A percentile compares a stretch with the other conserved stretches of the same genome.
Evolutionary conservation across 2,329 filamentous ascomycete species (phyloP).

Genomic region (Helicocarpus griseus): DNA sequence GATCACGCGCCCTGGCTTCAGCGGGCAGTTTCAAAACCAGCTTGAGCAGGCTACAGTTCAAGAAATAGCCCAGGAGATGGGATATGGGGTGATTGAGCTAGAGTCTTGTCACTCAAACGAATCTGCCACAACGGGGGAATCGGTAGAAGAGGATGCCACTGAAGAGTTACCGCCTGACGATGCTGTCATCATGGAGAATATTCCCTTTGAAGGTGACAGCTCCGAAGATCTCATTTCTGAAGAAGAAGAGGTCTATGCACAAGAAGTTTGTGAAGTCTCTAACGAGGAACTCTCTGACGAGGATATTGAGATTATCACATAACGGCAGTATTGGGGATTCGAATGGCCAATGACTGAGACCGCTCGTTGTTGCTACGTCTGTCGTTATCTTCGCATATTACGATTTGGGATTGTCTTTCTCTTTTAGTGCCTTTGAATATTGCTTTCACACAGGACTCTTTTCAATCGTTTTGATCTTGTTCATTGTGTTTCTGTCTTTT

Average conservation of each 20-base stretch:
- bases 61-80: too few relatives aligned
- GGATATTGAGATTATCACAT: constrained; percentile 1
- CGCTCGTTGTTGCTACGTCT: too few relatives aligned
- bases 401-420: neutral
- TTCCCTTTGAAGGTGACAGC: too few relatives aligned
- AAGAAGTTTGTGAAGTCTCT: too few relatives aligned
- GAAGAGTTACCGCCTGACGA: too few relatives aligned
- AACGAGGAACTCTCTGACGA: neutral
- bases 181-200: too few relatives aligned
- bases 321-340: neutral
- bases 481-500: neutral
- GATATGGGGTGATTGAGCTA: neutral
- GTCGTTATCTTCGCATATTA: too few relatives aligned
- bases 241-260: too few relatives aligned
- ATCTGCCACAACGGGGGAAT: constrained; percentile 1
- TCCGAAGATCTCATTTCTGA: too few relatives aligned
- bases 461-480: neutral
- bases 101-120: neutral
- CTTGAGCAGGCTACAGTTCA: constrained; percentile 4
- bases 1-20: constrained; percentile 9
- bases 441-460: neutral
- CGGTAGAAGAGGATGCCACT: neutral
- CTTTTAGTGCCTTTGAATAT: neutral
- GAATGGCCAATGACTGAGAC: neutral
- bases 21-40: constrained; percentile 8